These are phyloP conservation scores for Talaromyces pinophilus DNA, from an alignment of 2,329 filamentous ascomycete genomes.

Conservation along the genomic window DNA sequence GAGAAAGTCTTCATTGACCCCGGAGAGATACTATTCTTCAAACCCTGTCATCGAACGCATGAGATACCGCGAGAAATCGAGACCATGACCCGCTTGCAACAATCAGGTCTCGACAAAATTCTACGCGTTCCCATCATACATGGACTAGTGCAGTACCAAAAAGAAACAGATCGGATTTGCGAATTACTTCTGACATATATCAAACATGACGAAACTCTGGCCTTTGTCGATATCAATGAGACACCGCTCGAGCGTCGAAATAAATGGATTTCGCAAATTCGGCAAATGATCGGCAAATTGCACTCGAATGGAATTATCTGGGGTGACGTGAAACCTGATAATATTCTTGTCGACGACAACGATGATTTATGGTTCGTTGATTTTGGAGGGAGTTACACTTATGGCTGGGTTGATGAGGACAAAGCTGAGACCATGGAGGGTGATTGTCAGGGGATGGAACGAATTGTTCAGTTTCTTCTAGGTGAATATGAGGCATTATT, in stretches of 20 bases:
- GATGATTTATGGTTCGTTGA: conserved; percentile 13
- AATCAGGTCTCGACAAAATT: conserved; percentile 10
- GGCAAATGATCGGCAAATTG: background rate
- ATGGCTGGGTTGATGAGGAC: conserved; percentile 16
- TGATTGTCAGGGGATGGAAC: conserved; percentile 6
- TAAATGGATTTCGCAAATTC: conserved; percentile 14
- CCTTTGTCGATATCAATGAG: background rate
- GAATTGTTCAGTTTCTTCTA: conserved; percentile 3
- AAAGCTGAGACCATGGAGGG: conserved; percentile 12
- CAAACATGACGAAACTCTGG: background rate
- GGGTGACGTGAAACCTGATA: conserved; percentile 15
- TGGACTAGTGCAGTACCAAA: conserved; percentile 1
- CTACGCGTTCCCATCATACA: conserved; percentile 3
- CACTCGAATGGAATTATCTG: background rate
- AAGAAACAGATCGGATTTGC: conserved; percentile 7
- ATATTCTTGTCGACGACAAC: conserved; percentile 9
- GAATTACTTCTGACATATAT: conserved; percentile 10
- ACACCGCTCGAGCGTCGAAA: background rate
- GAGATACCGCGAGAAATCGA: conserved; percentile 12
- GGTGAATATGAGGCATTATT: background rate
- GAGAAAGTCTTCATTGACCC: background rate
- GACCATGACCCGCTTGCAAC: conserved; percentile 5
- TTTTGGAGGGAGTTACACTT: conserved; percentile 10
- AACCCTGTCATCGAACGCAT: background rate
- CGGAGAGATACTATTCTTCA: background rate